Evolutionary conservation across 1,284 basidiomycete genomes (phyloP).

Genomic region (Amylostereum chailletii): DNA sequence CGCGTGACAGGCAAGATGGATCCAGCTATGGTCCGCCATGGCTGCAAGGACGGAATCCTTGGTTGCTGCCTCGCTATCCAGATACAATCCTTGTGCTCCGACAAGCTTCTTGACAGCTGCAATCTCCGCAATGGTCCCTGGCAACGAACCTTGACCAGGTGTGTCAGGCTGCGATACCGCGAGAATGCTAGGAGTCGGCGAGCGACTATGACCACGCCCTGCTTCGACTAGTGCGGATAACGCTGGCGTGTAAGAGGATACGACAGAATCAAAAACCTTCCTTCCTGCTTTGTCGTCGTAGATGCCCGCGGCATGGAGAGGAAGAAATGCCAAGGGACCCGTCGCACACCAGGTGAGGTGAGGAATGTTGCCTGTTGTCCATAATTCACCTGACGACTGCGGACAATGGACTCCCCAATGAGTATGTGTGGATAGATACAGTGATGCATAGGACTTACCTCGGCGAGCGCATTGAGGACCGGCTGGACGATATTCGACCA

Average conservation of each 20-base stretch:
- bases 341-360: constrained; percentile 17
- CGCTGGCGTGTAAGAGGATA: constrained; percentile 18
- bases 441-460: no score
- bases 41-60: not conserved
- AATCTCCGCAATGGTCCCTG: not conserved
- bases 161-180: constrained; percentile 1
- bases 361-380: not conserved
- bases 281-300: constrained; percentile 3
- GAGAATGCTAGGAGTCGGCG: no score
- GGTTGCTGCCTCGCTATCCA: constrained; percentile 8
- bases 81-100: constrained; percentile 9
- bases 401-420: not conserved
- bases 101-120: not conserved
- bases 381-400: not conserved
- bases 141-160: not conserved
- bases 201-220: not conserved
- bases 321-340: constrained; percentile 15
- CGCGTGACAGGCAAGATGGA: constrained; percentile 2
- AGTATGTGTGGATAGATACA: not conserved
- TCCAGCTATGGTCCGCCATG: not conserved
- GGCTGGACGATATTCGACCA: no score
- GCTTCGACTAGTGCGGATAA: constrained; percentile 2
- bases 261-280: constrained; percentile 10
- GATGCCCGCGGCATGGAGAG: constrained; percentile 17
- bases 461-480: no score